phyloP scores from a whole-genome alignment of 2,329 filamentous ascomycete species.

The Cercospora canescens region DNA sequence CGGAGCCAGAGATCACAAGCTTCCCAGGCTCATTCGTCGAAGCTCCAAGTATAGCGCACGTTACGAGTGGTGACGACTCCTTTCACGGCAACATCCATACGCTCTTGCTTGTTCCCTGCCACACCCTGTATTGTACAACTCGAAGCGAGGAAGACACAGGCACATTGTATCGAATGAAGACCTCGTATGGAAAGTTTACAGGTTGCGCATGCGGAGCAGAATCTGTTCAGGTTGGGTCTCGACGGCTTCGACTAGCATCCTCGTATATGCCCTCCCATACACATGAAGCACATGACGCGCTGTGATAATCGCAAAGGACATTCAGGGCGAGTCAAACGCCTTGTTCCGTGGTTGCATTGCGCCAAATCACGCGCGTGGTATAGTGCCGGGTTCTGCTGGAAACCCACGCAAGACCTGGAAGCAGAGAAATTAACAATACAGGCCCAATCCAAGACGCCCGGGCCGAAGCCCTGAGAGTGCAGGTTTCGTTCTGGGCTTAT shows the following conservation, averaged over 20 bases:
- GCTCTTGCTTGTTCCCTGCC: neutral
- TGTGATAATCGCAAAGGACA: neutral
- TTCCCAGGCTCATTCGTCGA: neutral
- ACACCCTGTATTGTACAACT: neutral
- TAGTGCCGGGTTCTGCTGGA: neutral
- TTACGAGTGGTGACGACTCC: neutral
- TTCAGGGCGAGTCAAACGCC: neutral
- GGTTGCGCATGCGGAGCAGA: neutral
- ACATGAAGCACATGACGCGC: neutral
- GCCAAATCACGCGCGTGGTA: neutral
- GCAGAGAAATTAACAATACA: neutral
- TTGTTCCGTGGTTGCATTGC: neutral
- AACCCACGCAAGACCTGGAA: neutral
- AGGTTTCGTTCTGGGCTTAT: neutral
- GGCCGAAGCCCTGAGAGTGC: neutral
- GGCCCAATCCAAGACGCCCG: neutral
- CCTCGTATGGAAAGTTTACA: neutral
- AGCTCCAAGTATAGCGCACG: neutral
- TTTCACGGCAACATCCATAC: neutral
- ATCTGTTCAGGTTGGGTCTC: neutral
- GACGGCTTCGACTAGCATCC: neutral
- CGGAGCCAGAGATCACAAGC: neutral
- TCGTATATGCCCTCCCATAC: neutral
- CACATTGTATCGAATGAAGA: neutral
- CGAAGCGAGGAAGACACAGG: too few relatives aligned